Conservation (phyloP, 495 filamentous ascomycete species). For the Penicillium verhagenii region DNA sequence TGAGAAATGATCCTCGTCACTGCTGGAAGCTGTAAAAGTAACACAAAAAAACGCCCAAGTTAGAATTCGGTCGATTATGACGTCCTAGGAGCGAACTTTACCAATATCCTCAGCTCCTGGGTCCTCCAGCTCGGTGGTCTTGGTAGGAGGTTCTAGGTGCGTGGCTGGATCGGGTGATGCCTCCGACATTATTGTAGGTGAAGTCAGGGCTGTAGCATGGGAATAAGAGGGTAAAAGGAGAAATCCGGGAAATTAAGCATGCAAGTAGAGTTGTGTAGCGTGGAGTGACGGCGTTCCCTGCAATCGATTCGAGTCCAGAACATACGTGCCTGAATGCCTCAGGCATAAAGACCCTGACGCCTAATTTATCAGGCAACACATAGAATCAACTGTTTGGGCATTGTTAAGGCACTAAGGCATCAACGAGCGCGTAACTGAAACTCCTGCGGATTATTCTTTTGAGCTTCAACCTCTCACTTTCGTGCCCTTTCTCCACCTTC, state of each 20-base stretch:
- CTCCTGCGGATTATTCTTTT: constrained; percentile 28
- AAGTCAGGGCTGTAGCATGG: constrained; percentile 19
- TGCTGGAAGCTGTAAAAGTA: constrained; percentile 53
- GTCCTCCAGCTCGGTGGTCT: constrained; percentile 65
- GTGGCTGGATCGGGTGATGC: constrained; percentile 37
- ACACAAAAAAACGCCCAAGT: neutral
- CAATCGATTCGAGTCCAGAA: constrained; percentile 42
- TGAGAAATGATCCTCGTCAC: constrained; percentile 84
- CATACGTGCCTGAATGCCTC: constrained; percentile 21
- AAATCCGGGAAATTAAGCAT: constrained; percentile 14
- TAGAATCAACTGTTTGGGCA: neutral
- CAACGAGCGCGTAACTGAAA: constrained; percentile 21
- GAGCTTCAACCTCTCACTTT: constrained; percentile 8
- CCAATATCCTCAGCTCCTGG: constrained; percentile 81
- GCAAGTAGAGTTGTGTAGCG: constrained; percentile 15
- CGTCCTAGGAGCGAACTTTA: constrained; percentile 37
- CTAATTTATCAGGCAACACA: constrained; percentile 7
- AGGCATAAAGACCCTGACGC: constrained; percentile 22
- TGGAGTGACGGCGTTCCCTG: constrained; percentile 32
- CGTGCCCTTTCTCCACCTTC: constrained; percentile 6
- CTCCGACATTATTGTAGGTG: constrained; percentile 40
- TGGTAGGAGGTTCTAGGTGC: constrained; percentile 63
- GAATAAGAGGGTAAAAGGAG: constrained; percentile 11
- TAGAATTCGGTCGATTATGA: constrained; percentile 7
- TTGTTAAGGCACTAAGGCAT: constrained; percentile 7